phyloP scores from a whole-genome alignment of 257 asterid species.

The Nicotiana tomentosiformis region DNA sequence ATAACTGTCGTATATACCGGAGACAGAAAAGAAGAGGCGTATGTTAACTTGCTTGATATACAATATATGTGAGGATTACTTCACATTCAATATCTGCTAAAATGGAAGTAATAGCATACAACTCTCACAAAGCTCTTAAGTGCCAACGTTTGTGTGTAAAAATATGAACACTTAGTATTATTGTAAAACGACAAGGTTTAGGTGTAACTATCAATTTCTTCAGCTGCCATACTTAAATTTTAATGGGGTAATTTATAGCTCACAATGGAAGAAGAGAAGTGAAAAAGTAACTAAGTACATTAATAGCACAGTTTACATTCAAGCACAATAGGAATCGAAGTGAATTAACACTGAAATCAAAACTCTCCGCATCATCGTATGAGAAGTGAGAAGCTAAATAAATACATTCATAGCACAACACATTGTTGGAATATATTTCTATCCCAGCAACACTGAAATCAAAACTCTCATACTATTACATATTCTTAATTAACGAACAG shows the following conservation, averaged over 20 bases:
- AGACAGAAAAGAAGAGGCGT: background rate
- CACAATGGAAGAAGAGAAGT: too few species aligned
- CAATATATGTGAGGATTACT: background rate
- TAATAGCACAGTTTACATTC: too few species aligned
- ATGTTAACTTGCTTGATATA: background rate
- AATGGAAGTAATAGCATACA: background rate
- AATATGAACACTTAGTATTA: too few species aligned
- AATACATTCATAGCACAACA: too few species aligned
- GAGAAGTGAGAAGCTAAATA: background rate
- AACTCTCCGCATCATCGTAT: too few species aligned
- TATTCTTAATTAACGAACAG: background rate
- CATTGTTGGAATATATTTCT: background rate
- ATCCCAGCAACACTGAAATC: background rate
- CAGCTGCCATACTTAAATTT: background rate
- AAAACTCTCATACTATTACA: background rate
- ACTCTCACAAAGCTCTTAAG: background rate
- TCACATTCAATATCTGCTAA: background rate
- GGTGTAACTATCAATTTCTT: background rate
- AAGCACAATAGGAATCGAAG: too few species aligned
- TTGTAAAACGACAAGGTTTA: background rate
- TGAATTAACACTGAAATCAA: too few species aligned
- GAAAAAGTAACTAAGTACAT: too few species aligned
- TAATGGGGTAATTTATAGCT: background rate
- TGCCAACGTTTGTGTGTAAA: background rate
- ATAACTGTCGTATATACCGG: background rate